A percentile compares a stretch with the other conserved stretches of the same genome.
Conservation (phyloP, 768 basidiomycete genomes). For the Boletus vermiculosoides region DNA sequence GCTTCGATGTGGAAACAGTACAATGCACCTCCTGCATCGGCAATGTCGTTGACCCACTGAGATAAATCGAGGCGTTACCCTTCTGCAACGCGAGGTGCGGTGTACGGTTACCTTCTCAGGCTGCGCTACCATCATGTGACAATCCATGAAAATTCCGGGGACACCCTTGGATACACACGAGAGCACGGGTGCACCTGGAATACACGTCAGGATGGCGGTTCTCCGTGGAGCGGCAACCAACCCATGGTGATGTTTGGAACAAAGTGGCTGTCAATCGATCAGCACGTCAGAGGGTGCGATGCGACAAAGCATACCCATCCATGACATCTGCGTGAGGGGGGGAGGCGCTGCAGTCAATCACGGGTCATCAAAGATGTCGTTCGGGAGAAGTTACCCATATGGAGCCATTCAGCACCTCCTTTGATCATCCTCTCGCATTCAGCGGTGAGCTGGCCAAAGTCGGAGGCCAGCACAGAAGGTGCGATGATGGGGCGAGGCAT, state of each 20-base stretch:
- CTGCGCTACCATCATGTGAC: constrained; percentile 99
- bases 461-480: constrained; percentile 94
- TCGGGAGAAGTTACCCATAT: constrained; percentile 70
- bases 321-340: constrained; percentile 75
- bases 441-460: constrained; percentile 91
- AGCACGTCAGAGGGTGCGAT: neutral
- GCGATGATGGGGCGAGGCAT: constrained; percentile 94
- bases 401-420: constrained; percentile 95
- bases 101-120: constrained; percentile 72
- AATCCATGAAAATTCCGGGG: constrained; percentile 98
- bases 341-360: constrained; percentile 7
- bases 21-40: constrained; percentile 89
- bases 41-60: constrained; percentile 96
- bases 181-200: constrained; percentile 80
- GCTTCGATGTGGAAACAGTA: constrained; percentile 99
- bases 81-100: neutral
- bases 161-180: constrained; percentile 81
- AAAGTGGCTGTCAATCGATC: constrained; percentile 68
- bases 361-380: constrained; percentile 4
- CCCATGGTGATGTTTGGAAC: constrained; percentile 99
- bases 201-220: constrained; percentile 12
- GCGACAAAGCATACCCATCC: constrained; percentile 70
- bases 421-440: constrained; percentile 98
- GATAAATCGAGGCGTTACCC: neutral
- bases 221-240: constrained; percentile 31